Evolutionary conservation across 768 basidiomycete species (phyloP), one percentile per base, ranked within the genome.

Genomic region (Boletus pseudo-olivaceus): DNA sequence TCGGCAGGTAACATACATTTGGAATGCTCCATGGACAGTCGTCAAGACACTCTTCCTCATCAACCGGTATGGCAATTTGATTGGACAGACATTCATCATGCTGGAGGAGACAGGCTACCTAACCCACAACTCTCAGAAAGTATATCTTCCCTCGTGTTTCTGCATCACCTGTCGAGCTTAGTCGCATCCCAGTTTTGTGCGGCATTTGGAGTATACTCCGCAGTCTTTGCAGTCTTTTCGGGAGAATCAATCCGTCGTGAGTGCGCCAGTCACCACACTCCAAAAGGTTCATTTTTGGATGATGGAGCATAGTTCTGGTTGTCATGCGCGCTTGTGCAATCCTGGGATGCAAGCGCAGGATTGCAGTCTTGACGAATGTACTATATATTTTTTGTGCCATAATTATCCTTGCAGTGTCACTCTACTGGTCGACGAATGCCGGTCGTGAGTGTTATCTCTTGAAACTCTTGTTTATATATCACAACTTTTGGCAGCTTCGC

Each of bases 261-360:
- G 65, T 57, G 19, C 43, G 5, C 19, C 19, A 29, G n/a, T 33
- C 7, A 26, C 6, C 7, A 26, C 6, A 7, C n/a, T 3, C 1
- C 8, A n/a, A 34, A 30, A 38, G 2, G 15, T 32, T 19, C 35
- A n/a, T 30, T n/a, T 33, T 38, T 19, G 46, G 19, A 53, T 17
- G 3, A 6, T 12, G 0, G 17, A 15, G 19, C 20, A 1, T 20
- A 71, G 67, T 69, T 19, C 49, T 69, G 37, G 60, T 69, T 8
- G 53, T 54, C 17, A 46, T 67, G 43, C 62, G 67, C 4, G 55
- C 60, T 11, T 69, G 65, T 43, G 67, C 65, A 15, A 59, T 69
- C 33, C 38, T 60, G 49, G 49, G 62, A 20, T 60, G 53, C 43
- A 47, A 32, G 5, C 62, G 47, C 26, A 14, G 29, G 38, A 3